phyloP scores from a whole-genome alignment of 176 grass and related monocot genomes.

The Carex pumila region DNA sequence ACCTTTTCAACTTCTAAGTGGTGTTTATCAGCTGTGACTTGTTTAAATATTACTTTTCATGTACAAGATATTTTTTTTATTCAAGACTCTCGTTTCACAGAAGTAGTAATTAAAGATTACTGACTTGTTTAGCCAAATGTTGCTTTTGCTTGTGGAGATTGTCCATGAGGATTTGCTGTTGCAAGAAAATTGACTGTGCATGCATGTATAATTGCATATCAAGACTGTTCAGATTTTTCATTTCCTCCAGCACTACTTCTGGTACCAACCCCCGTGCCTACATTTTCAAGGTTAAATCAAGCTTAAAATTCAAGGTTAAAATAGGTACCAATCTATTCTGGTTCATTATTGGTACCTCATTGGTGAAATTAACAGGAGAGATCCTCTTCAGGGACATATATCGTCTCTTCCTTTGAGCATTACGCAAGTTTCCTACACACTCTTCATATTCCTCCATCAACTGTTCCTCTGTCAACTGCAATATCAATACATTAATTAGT shows the following conservation, averaged over 20 bases:
- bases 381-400: conserved; percentile 70
- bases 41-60: not conserved
- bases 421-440: conserved; percentile 56
- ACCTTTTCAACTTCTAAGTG: not conserved
- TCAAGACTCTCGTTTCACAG: not conserved
- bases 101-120: not conserved
- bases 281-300: conserved; percentile 5
- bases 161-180: conserved; percentile 40
- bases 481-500: not conserved
- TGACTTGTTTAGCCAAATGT: conserved; percentile 38
- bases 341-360: conserved; percentile 21
- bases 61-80: not conserved
- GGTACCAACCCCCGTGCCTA: conserved; percentile 67
- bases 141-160: conserved; percentile 14
- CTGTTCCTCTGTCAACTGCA: conserved; percentile 76
- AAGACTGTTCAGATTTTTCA: conserved; percentile 72
- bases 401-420: conserved; percentile 59
- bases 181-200: conserved; percentile 73
- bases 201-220: conserved; percentile 84
- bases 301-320: not conserved
- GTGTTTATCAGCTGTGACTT: not conserved
- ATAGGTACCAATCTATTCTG: not conserved
- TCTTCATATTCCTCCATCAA: conserved; percentile 74
- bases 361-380: conserved; percentile 61
- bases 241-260: conserved; percentile 55